A percentile compares a stretch with the other conserved stretches of the same genome.
These are phyloP conservation scores for Saksenaea vasiformis DNA, from an alignment of 371 early-diverging fungal species.

Conservation along the genomic window DNA sequence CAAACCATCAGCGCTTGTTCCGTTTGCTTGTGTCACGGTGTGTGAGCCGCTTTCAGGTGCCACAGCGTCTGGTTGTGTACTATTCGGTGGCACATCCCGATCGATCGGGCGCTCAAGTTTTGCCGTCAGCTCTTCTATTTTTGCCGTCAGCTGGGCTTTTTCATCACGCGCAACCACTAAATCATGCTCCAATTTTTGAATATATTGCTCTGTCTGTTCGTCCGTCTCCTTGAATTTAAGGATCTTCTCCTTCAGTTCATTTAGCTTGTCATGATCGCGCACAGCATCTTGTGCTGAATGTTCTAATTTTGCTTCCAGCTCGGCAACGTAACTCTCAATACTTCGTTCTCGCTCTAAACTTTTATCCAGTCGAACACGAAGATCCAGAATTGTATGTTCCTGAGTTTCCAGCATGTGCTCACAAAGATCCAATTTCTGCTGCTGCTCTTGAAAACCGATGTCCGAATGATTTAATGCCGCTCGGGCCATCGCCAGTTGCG, in stretches of 20 bases:
- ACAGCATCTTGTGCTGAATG: slow-evolving; percentile 37
- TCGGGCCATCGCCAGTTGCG: slow-evolving; percentile 55
- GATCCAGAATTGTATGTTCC: slow-evolving; percentile 35
- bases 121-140: slow-evolving; percentile 25
- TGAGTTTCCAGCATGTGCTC: slow-evolving; percentile 38
- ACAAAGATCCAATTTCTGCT: slow-evolving; percentile 37
- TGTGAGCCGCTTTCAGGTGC: not conserved
- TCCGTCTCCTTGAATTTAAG: slow-evolving; percentile 47
- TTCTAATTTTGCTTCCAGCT: slow-evolving; percentile 47
- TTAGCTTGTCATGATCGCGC: slow-evolving; percentile 41
- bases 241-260: slow-evolving; percentile 38
- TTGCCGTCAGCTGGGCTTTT: slow-evolving; percentile 21
- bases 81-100: not conserved
- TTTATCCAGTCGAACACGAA: slow-evolving; percentile 28
- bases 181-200: slow-evolving; percentile 44
- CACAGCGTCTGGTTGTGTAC: not conserved
- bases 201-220: slow-evolving; percentile 51
- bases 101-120: not conserved
- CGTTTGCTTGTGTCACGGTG: not conserved
- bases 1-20: slow-evolving; percentile 8
- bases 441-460: slow-evolving; percentile 53
- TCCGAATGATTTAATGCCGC: slow-evolving; percentile 58
- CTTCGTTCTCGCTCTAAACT: slow-evolving; percentile 38
- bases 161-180: slow-evolving; percentile 38
- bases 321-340: slow-evolving; percentile 44